These are phyloP conservation scores for Blastomyces silverae DNA, from an alignment of 2,329 filamentous ascomycete genomes.

Conservation along the genomic window DNA sequence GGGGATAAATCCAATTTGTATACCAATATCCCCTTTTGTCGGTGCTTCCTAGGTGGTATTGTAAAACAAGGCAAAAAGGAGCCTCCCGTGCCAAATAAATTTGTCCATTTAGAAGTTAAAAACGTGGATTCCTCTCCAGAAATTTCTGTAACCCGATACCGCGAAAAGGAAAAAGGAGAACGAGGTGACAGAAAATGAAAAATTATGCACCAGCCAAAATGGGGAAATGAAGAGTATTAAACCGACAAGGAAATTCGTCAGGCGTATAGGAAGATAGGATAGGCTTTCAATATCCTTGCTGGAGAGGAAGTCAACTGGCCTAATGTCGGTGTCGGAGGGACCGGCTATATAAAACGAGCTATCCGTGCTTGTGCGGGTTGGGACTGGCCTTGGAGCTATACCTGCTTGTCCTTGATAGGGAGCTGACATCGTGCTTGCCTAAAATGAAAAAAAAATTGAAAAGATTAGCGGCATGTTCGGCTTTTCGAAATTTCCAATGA, in stretches of 20 bases:
- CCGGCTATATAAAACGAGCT: slow-evolving; percentile 8
- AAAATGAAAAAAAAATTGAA: slow-evolving; percentile 20
- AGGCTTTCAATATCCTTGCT: slow-evolving; percentile 11
- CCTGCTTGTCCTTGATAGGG: slow-evolving; percentile 38
- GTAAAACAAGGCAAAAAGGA: neutral
- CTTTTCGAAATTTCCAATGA: neutral
- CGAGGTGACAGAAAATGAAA: neutral
- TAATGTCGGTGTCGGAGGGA: neutral
- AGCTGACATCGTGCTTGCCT: slow-evolving; percentile 67
- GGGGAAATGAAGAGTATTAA: neutral
- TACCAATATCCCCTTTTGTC: neutral
- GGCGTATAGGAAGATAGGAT: slow-evolving; percentile 10
- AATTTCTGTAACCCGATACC: neutral
- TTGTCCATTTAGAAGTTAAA: neutral
- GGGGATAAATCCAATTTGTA: slow-evolving; percentile 5
- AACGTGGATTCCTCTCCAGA: neutral
- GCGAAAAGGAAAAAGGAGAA: neutral
- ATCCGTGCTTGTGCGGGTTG: slow-evolving; percentile 33
- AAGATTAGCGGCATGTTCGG: neutral
- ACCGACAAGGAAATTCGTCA: slow-evolving; percentile 21
- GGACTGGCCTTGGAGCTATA: slow-evolving; percentile 35
- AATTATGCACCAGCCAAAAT: slow-evolving; percentile 6
- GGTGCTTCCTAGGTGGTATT: neutral
- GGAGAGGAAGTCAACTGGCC: neutral
- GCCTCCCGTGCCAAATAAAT: neutral